Percentiles rank a stretch among this genome's conserved stretches.
Conservation (phyloP, 139 green algal species). For the Trebouxia sp. region DNA sequence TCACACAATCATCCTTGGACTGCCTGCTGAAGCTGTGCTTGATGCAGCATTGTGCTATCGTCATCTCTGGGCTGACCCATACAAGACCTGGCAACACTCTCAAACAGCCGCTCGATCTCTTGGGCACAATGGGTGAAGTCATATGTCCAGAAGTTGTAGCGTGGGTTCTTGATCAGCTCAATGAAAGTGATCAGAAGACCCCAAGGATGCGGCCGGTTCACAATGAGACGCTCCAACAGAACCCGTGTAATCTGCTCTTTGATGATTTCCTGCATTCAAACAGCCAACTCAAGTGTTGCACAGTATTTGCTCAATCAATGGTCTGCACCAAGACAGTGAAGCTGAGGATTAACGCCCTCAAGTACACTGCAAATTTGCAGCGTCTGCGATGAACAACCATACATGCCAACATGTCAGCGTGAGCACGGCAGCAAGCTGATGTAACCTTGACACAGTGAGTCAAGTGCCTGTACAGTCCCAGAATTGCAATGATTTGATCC, state of each 20-base stretch:
- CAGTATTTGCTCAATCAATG: no score
- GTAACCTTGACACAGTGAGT: no score
- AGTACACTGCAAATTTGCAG: no score
- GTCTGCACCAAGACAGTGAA: no score
- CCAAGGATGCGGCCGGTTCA: constrained; percentile 93
- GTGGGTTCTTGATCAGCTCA: constrained; percentile 99
- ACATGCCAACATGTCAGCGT: no score
- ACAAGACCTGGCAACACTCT: constrained; percentile 84
- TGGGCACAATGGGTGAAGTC: constrained; percentile 90
- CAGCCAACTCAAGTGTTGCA: no score
- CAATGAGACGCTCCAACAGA: constrained; percentile 97
- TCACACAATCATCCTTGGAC: neutral
- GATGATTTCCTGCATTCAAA: constrained; percentile 54
- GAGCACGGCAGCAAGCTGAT: no score
- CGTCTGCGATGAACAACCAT: no score
- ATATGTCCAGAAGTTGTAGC: constrained; percentile 98
- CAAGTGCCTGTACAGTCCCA: no score
- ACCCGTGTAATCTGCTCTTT: constrained; percentile 97
- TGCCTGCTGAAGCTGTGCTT: constrained; percentile 9
- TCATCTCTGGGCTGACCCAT: constrained; percentile 37
- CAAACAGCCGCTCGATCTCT: constrained; percentile 98
- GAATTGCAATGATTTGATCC: no score
- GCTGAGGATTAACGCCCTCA: no score
- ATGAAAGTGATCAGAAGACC: constrained; percentile 99
- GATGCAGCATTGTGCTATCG: constrained; percentile 2